These are phyloP conservation scores for Colletotrichum sp. DNA, from an alignment of 2,329 filamentous ascomycete genomes.

Conservation along the genomic window DNA sequence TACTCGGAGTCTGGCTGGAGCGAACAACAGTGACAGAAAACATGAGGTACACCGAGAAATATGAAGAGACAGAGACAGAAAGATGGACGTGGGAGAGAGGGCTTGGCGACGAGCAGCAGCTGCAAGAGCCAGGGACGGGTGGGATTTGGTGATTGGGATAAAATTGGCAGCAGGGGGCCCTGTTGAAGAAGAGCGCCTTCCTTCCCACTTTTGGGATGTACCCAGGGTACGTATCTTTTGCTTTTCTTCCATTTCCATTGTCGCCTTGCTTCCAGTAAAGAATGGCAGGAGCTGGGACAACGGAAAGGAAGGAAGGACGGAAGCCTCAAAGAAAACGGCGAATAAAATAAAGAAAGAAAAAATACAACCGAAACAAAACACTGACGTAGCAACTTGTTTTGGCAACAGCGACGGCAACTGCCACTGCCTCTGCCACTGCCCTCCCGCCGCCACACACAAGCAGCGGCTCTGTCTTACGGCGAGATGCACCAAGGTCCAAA, in stretches of 20 bases:
- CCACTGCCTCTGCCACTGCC: slow-evolving; percentile 41
- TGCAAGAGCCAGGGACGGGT: not conserved
- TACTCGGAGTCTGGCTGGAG: not conserved
- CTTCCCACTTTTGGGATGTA: not conserved
- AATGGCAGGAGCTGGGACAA: not conserved
- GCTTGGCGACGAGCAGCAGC: not conserved
- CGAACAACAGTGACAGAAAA: not conserved
- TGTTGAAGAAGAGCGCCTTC: not conserved
- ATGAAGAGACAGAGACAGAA: not conserved
- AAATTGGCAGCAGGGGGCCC: not conserved
- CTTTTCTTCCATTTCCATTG: not conserved
- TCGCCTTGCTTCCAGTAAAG: not conserved
- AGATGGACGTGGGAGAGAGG: not conserved
- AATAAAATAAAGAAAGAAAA: not conserved
- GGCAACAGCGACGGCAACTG: slow-evolving; percentile 27
- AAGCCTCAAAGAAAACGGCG: not conserved
- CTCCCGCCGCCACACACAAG: not conserved
- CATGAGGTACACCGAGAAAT: not conserved
- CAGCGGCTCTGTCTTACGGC: not conserved
- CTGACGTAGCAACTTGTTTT: not conserved
- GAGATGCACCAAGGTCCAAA: not conserved
- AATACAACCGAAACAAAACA: not conserved
- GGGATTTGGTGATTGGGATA: not conserved
- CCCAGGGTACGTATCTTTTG: not conserved
- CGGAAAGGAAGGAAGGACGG: not conserved